Conservation (phyloP, 805 yeast species). For the Martiniozyma abietophila region DNA sequence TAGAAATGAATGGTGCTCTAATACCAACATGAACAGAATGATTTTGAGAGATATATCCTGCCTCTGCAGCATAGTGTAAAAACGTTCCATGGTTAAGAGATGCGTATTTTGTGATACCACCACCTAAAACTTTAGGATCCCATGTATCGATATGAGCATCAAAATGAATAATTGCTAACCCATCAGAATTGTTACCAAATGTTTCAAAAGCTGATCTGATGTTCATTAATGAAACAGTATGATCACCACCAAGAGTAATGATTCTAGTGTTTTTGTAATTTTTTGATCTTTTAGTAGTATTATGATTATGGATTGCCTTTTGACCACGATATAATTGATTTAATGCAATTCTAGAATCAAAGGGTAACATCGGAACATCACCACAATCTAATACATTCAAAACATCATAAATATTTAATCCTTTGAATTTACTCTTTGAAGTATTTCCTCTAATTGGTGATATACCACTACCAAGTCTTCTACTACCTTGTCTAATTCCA, state of each 20-base stretch:
- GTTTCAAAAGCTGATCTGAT: conserved; percentile 42
- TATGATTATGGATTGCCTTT: conserved; percentile 36
- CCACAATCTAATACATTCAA: conserved; percentile 46
- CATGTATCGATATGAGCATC: conserved; percentile 68
- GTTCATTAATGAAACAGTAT: conserved; percentile 44
- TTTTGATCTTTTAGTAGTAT: conserved; percentile 14
- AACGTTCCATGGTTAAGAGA: conserved; percentile 56
- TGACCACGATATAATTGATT: conserved; percentile 48
- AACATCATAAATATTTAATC: conserved; percentile 34
- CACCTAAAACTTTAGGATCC: conserved; percentile 57
- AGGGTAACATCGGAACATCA: conserved; percentile 53
- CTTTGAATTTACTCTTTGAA: conserved; percentile 28
- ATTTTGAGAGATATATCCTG: conserved; percentile 44
- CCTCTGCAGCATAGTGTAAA: conserved; percentile 60
- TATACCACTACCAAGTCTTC: conserved; percentile 35
- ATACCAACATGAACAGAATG: conserved; percentile 53
- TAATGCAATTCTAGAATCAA: conserved; percentile 46
- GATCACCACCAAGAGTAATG: conserved; percentile 55
- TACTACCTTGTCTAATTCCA: conserved; percentile 33
- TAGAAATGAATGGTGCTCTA: conserved; percentile 47
- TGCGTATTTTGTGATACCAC: conserved; percentile 51
- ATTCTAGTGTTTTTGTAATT: conserved; percentile 25
- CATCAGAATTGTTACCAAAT: conserved; percentile 36
- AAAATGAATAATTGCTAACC: conserved; percentile 49
- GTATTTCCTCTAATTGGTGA: conserved; percentile 31